Base-by-base conservation (phyloP, 805 yeast species). In the Kazachstania bromeliacearum region DNA sequence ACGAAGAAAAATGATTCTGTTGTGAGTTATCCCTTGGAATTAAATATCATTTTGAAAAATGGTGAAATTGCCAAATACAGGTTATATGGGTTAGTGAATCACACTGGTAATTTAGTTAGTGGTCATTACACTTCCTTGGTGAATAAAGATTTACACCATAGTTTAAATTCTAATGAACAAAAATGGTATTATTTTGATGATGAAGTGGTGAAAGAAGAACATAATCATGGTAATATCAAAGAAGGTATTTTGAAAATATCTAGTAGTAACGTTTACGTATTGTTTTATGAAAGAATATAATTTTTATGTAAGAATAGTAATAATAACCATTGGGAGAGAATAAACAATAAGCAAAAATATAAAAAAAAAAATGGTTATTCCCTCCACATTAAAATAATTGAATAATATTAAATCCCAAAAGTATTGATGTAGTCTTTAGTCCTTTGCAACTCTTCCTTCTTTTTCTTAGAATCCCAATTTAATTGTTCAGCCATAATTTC, bases 401-500 rank as follows among this genome's bases (percentile, higher is more conserved):
- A 5, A 13, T 8, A 26, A 22, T n/a, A 20, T 43, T 40, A 55
- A 15, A 66, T 48, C 34, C 84, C 84, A 73, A 77, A 77, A 34
- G 76, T 68, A 42, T 77, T 73, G 50, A 81, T 75, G 57, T 68
- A 79, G 24, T 69, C 71, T 30, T 56, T 64, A 24, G 87, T 72
- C 38, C 70, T 70, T 32, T 46, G 49, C 39, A 50, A 44, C 60
- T 61, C 68, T 64, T 79, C 73, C 45, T 64, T 59, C 36, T 68
- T 65, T 57, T 77, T 75, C 41, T 77, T 70, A 12, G 63, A 67
- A 30, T 67, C 66, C 97, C 97, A 88, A 33, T 72, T 63, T 43
- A 82, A 69, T 59, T 83, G 92, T 35, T 73, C 67, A 47, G 77
- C 87, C 92, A 88, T 82, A 45, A 85, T 71, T 48, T 82, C 81